These are phyloP conservation scores for Phragmites australis DNA, from an alignment of 176 grass and related monocot species.

Conservation along the genomic window DNA sequence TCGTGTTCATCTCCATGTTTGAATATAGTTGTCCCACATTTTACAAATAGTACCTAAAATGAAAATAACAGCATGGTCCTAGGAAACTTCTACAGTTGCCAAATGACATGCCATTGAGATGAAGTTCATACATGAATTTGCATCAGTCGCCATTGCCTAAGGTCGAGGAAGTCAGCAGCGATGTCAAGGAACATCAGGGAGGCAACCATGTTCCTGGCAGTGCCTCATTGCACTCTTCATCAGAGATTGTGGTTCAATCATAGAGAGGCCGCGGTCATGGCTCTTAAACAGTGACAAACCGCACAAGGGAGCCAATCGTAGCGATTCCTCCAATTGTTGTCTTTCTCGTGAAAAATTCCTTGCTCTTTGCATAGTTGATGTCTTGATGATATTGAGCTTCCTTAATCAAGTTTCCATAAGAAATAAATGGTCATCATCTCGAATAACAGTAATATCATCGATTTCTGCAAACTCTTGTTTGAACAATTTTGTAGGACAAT, in stretches of 20 bases:
- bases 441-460: slow-evolving; percentile 75
- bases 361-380: neutral
- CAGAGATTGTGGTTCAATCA: neutral
- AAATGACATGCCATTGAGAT: neutral
- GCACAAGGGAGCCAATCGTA: neutral
- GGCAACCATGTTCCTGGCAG: neutral
- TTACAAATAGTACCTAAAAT: no score
- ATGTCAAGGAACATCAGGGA: neutral
- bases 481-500: slow-evolving; percentile 53
- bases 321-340: neutral
- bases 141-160: neutral
- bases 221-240: neutral
- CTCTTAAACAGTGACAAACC: neutral
- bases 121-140: neutral
- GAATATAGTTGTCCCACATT: no score
- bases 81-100: neutral
- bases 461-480: slow-evolving; percentile 79
- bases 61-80: neutral
- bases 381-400: neutral
- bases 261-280: neutral
- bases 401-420: slow-evolving; percentile 49
- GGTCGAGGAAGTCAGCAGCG: neutral
- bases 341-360: neutral
- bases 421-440: slow-evolving; percentile 82
- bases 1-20: no score